Evolutionary conservation across 805 yeast genomes (phyloP).

Genomic region (Candida khao-thaluensis): DNA sequence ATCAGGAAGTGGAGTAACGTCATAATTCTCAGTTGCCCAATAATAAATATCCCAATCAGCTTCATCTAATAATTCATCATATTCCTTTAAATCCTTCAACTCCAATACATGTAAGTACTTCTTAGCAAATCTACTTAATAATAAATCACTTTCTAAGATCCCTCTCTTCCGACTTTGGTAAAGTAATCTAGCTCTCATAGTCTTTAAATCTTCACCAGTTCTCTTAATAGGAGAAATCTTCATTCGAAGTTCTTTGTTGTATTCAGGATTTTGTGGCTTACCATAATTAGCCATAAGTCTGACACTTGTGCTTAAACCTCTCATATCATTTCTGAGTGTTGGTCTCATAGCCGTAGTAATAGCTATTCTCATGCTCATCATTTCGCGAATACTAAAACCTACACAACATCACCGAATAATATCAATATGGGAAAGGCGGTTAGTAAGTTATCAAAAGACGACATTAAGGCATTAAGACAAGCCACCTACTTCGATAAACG

Average conservation of each 20-base stretch:
- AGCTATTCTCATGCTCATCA: too few species aligned
- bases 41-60: slow-evolving; percentile 99
- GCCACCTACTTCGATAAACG: slow-evolving; percentile 90
- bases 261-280: slow-evolving; percentile 42
- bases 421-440: slow-evolving; percentile 96
- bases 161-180: slow-evolving; percentile 96
- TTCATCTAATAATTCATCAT: slow-evolving; percentile 81
- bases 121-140: slow-evolving; percentile 83
- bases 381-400: background rate
- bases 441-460: slow-evolving; percentile 88
- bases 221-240: slow-evolving; percentile 80
- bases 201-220: slow-evolving; percentile 65
- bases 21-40: slow-evolving; percentile 89
- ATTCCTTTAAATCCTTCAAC: slow-evolving; percentile 73
- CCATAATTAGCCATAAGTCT: slow-evolving; percentile 29
- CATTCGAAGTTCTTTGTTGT: slow-evolving; percentile 31
- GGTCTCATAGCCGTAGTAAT: too few species aligned
- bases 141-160: slow-evolving; percentile 85
- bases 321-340: too few species aligned
- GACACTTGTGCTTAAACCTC: background rate
- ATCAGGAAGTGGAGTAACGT: slow-evolving; percentile 82
- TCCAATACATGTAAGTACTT: slow-evolving; percentile 60
- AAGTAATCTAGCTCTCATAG: slow-evolving; percentile 79
- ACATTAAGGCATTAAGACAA: slow-evolving; percentile 73
- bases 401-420: too few species aligned